phyloP scores from a whole-genome alignment of 179 eudicot species.

The Beta macrorhiza region DNA sequence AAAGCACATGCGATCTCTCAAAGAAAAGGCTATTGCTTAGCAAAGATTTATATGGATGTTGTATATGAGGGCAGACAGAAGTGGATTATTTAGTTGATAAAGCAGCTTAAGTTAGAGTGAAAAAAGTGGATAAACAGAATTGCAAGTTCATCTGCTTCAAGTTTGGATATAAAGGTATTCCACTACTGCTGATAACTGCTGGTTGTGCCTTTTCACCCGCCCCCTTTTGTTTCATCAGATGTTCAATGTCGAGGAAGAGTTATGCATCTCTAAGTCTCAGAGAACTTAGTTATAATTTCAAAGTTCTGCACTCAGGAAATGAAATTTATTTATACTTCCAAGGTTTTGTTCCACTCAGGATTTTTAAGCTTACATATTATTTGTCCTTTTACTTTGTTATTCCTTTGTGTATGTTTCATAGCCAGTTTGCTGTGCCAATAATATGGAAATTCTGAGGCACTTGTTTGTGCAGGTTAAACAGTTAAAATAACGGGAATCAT shows the following conservation, averaged over 20 bases:
- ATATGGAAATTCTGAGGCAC: background rate
- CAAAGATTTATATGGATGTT: background rate
- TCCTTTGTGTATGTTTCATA: background rate
- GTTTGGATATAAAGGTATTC: constrained; percentile 6
- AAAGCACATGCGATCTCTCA: background rate
- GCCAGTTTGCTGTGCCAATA: background rate
- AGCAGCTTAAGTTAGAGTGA: background rate
- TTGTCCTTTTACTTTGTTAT: background rate
- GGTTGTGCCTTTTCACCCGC: background rate
- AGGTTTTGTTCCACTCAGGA: background rate
- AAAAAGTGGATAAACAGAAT: background rate
- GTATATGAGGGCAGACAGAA: background rate
- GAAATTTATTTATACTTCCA: background rate
- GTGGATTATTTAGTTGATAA: background rate
- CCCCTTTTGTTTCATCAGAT: background rate
- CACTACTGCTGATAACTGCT: background rate
- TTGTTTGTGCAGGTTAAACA: background rate
- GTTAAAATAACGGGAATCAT: background rate
- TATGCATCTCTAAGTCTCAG: background rate
- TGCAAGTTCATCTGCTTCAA: no score
- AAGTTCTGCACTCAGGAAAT: background rate
- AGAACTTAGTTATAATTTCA: background rate
- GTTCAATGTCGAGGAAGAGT: background rate
- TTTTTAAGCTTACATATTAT: background rate
- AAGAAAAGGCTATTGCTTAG: background rate